Conservation (phyloP, 2,329 filamentous ascomycete genomes). For the Emmonsia crescens region DNA sequence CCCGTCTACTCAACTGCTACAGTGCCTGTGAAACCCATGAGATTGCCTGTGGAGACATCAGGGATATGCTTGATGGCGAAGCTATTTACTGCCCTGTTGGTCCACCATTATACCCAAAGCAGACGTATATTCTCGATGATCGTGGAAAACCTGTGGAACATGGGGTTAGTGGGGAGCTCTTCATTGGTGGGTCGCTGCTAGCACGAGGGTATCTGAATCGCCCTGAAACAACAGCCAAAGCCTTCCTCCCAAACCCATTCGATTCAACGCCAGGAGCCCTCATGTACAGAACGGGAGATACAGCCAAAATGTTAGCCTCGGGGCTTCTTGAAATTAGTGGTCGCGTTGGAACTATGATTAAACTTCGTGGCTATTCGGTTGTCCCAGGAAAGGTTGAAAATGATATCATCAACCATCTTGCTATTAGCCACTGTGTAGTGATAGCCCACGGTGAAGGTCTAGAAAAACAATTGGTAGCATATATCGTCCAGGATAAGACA, state of each 20-base stretch:
- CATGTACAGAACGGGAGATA: conserved; percentile 67
- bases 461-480: conserved; percentile 64
- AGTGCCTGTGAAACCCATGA: conserved; percentile 76
- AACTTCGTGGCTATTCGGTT: conserved; percentile 66
- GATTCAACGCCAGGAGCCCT: conserved; percentile 47
- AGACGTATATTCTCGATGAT: conserved; percentile 64
- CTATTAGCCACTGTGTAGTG: conserved; percentile 61
- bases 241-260: conserved; percentile 59
- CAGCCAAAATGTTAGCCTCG: conserved; percentile 54
- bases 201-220: conserved; percentile 69
- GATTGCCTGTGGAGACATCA: conserved; percentile 65
- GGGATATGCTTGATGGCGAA: conserved; percentile 49
- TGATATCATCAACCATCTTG: conserved; percentile 57
- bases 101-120: conserved; percentile 53
- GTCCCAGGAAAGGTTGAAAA: conserved; percentile 68
- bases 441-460: conserved; percentile 65
- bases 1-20: conserved; percentile 66
- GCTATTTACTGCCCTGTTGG: conserved; percentile 63
- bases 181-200: conserved; percentile 60
- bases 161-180: conserved; percentile 61
- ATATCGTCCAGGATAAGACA: conserved; percentile 59
- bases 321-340: conserved; percentile 66
- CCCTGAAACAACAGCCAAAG: conserved; percentile 64
- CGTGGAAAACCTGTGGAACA: conserved; percentile 51
- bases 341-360: conserved; percentile 69